phyloP scores from a whole-genome alignment of 805 yeast species.

The Pichia deserticola region DNA sequence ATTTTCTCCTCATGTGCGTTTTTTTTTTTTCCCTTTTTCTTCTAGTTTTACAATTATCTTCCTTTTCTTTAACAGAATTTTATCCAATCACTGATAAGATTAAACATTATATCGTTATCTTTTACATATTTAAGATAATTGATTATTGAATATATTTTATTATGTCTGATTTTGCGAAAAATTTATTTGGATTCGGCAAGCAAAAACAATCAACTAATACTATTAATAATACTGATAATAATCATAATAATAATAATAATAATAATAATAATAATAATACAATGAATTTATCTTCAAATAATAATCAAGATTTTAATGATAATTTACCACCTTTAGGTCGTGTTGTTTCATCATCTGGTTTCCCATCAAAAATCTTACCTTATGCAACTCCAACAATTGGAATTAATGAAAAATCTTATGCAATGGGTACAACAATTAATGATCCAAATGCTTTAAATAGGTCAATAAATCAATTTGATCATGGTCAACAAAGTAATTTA shows the following conservation, averaged over 20 bases:
- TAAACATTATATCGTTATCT: too few species aligned
- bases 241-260: background rate
- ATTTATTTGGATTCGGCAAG: slow-evolving; percentile 16
- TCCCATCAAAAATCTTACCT: slow-evolving; percentile 33
- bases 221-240: background rate
- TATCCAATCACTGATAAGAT: too few species aligned
- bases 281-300: too few species aligned
- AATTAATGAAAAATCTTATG: slow-evolving; percentile 51
- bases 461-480: slow-evolving; percentile 30
- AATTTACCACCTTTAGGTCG: slow-evolving; percentile 3
- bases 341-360: slow-evolving; percentile 12
- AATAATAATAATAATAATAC: background rate
- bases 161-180: slow-evolving; percentile 23
- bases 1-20: too few species aligned
- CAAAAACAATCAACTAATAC: slow-evolving; percentile 6
- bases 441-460: slow-evolving; percentile 27
- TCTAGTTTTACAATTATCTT: too few species aligned
- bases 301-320: slow-evolving; percentile 4
- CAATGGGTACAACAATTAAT: slow-evolving; percentile 58
- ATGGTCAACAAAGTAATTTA: slow-evolving; percentile 15
- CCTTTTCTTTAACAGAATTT: too few species aligned
- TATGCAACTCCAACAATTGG: slow-evolving; percentile 64
- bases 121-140: too few species aligned
- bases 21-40: too few species aligned
- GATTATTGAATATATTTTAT: too few species aligned